phyloP scores from a whole-genome alignment of 257 asterid genomes.

The Misopates orontium region DNA sequence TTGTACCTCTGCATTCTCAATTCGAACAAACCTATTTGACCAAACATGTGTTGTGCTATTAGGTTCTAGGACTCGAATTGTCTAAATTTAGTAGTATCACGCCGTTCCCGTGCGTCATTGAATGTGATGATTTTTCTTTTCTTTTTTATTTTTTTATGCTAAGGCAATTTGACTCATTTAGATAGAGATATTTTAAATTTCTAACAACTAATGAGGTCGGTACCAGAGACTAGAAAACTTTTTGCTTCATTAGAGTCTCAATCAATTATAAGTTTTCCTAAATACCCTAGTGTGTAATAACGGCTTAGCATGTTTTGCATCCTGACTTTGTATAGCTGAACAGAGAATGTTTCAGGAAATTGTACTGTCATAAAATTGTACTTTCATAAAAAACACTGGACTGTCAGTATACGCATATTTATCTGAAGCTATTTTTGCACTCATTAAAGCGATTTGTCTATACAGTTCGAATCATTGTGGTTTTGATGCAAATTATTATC shows the following conservation, averaged over 20 bases:
- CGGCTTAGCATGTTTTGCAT: background rate
- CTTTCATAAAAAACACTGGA: background rate
- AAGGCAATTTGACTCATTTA: background rate
- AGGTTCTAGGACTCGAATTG: background rate
- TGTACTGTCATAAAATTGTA: too few relatives aligned
- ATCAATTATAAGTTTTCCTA: background rate
- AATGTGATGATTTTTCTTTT: slow-evolving; percentile 30
- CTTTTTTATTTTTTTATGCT: too few relatives aligned
- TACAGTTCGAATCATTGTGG: too few relatives aligned
- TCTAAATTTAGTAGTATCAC: background rate
- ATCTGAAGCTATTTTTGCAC: background rate
- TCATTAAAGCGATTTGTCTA: too few relatives aligned
- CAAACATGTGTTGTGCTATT: background rate
- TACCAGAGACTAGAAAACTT: background rate
- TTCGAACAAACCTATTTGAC: slow-evolving; percentile 10
- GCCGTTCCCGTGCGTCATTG: background rate
- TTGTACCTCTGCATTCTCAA: background rate
- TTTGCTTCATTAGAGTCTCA: background rate
- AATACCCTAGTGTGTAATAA: background rate
- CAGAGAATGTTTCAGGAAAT: background rate
- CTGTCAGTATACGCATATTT: background rate
- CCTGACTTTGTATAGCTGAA: background rate
- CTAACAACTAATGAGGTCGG: background rate
- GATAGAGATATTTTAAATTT: slow-evolving; percentile 1
- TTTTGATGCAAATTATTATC: too few relatives aligned